These are phyloP conservation scores for Talaromyces sp. DNA, from an alignment of 2,329 filamentous ascomycete species.

Conservation along the genomic window DNA sequence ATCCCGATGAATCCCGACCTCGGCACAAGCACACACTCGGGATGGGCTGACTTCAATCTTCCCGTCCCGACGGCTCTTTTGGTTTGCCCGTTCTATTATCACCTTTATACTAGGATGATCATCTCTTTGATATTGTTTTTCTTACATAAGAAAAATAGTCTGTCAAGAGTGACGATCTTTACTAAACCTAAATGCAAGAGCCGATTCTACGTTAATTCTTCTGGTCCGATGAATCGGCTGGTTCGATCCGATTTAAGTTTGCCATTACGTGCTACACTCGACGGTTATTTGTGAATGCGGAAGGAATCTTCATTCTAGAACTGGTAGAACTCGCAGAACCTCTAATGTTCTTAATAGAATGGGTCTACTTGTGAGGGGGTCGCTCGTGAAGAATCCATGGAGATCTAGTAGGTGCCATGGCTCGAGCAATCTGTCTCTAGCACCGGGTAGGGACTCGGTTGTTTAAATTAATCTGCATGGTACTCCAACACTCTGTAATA, in stretches of 20 bases:
- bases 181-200: neutral
- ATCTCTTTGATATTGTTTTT: no score
- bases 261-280: neutral
- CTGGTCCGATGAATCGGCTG: neutral
- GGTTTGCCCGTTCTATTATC: neutral
- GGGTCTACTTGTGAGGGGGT: no score
- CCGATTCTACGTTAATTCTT: no score
- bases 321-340: no score
- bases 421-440: no score
- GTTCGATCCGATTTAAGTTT: neutral
- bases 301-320: neutral
- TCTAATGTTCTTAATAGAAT: neutral
- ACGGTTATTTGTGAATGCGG: neutral
- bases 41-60: neutral
- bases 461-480: no score
- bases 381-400: no score
- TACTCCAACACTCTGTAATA: no score
- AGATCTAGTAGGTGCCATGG: no score
- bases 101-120: no score
- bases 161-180: neutral
- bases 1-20: slow-evolving; percentile 9
- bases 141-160: no score
- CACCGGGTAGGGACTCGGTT: no score
- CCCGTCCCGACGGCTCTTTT: slow-evolving; percentile 7
- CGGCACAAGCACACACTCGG: slow-evolving; percentile 6